Evolutionary conservation across 2,329 filamentous ascomycete genomes (phyloP), one percentile per base, ranked within the genome.

Genomic region (Aspergillus fructus): DNA sequence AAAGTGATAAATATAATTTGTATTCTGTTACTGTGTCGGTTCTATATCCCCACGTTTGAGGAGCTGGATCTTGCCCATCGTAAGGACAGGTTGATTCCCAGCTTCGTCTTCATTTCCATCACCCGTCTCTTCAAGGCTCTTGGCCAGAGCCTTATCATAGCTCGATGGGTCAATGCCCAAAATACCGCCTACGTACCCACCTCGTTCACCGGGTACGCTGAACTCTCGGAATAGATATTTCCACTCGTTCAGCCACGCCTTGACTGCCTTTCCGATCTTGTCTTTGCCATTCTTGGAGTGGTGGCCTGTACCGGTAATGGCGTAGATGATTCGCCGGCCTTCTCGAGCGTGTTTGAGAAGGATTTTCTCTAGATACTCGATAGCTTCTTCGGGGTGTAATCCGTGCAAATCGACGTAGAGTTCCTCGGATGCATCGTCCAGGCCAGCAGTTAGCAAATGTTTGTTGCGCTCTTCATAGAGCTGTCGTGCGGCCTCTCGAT

Each of bases 221-320:
- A 99, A 99, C 76, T 99, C 94, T 54, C 93, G 89, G 76, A 93
- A 99, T 0, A 91, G 89, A 71, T 97, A 99, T 61, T 91, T 86
- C 92, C 93, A 96, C 72, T 97, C 93, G 70, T 93, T 96, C 55
- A 99, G 79, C 78, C 96, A 97, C 64, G 85, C 86, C 54, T 94
- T 88, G 61, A 97, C 88, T 1, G 93, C 92, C 77, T 96, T 96
- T 70, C 93, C 93, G 37, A 99, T 91, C 77, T 99, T 99, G 76
- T 99, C 94, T 74, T 97, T 97, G 68, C 94, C 93, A 71, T 97
- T 97, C 80, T 97, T 97, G 73, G 91, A 96, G 76, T 99, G 94
- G 70, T 97, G 93, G 3, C 93, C 94, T 1, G 93, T 97, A 45
- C 94, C 94, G 1, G 93, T 97, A 72, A 99, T 97, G 64, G 93